phyloP scores from a whole-genome alignment of 441 rosid species.

The Flueggea neowawraea region DNA sequence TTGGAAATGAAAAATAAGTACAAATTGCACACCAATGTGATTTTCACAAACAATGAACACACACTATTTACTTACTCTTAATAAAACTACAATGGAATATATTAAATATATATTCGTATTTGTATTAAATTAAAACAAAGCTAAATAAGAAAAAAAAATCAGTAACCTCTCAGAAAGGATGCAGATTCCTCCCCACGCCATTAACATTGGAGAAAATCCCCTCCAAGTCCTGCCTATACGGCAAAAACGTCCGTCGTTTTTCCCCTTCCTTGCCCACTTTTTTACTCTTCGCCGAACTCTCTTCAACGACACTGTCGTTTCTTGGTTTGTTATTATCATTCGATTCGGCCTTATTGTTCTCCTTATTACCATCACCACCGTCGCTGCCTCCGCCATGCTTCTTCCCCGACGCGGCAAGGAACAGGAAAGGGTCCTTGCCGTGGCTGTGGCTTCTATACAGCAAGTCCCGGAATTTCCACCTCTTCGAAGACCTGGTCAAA shows the following conservation, averaged over 20 bases:
- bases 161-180: conserved; percentile 34
- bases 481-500: conserved; percentile 61
- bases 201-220: conserved; percentile 45
- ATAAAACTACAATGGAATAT: background rate
- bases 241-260: conserved; percentile 44
- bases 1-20: too few species aligned
- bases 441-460: conserved; percentile 59
- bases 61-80: too few species aligned
- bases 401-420: conserved; percentile 27
- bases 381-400: conserved; percentile 3
- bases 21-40: too few species aligned
- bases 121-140: background rate
- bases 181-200: conserved; percentile 44
- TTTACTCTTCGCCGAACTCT: conserved; percentile 10
- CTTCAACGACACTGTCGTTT: conserved; percentile 5
- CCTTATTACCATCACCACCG: background rate
- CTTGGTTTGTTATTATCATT: background rate
- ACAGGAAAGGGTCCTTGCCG: conserved; percentile 43
- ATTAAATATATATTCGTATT: too few species aligned
- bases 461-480: conserved; percentile 63
- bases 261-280: conserved; percentile 19
- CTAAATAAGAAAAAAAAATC: too few species aligned
- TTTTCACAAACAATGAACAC: too few species aligned
- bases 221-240: conserved; percentile 44
- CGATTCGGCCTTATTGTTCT: background rate